Evolutionary conservation across 768 basidiomycete species (phyloP), one percentile per base, ranked within the genome.

Genomic region (Boletellus ananiceps): DNA sequence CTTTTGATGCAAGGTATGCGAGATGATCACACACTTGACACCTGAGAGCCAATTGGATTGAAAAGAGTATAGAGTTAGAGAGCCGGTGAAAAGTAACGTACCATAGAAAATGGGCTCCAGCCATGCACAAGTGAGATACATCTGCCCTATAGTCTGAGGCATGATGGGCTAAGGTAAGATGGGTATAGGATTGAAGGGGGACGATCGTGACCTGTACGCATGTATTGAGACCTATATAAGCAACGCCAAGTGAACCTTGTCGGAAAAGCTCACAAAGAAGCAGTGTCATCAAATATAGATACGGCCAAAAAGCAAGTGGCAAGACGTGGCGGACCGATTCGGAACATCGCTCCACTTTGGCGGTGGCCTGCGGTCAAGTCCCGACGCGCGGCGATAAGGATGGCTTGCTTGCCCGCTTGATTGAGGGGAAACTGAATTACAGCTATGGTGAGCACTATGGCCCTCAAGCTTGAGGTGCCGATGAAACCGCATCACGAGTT

Each of bases 41-140:
- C 53, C 53, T 54, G 32, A 23, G 33, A 32, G 39, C 13, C 19
- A 6, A 18, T 19, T 9, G 11, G 29, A 29, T 29, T 29, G 8
- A 9, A 11, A 1, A 29, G n/a, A 15, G 15, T 25, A 5, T 25
- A 25, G 29, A 25, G 19, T n/a, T 11, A 6, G 8, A 34, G n/a
- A 5, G 3, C 23, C 6, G 6, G 23, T 25, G 15, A 9, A 36
- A 7, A 8, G 31, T 15, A 21, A 47, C 47, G 33, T 38, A 59
- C 57, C 57, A 33, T 56, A 59, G 40, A 59, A 56, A 27, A 59
- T 52, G 15, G 50, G 31, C 40, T 59, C 57, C 14, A 59, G 15
- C 50, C 58, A 59, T 6, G 31, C 48, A 14, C 54, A 49, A 8
- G 40, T 40, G 40, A 59, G 50, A 35, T 51, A 59, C 47, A 59